Conservation (phyloP, 2,329 filamentous ascomycete genomes). For the Exophiala lecanii-corni region DNA sequence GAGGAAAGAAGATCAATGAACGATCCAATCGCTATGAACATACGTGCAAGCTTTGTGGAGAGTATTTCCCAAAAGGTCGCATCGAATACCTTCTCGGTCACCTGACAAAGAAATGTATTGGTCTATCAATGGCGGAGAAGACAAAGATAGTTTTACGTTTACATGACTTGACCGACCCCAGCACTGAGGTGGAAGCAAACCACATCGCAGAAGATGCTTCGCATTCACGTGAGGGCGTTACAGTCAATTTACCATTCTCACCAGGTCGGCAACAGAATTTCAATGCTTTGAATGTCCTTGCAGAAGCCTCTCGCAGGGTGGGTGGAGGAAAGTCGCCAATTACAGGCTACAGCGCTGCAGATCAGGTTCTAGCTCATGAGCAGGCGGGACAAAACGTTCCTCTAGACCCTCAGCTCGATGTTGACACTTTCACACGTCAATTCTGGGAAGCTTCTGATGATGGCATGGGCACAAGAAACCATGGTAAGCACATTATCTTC, state of each 20-base stretch:
- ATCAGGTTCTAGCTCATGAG: slow-evolving; percentile 6
- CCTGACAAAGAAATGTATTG: slow-evolving; percentile 80
- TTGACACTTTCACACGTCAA: slow-evolving; percentile 8
- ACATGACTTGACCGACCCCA: slow-evolving; percentile 58
- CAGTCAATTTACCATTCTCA: slow-evolving; percentile 34
- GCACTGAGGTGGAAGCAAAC: slow-evolving; percentile 28
- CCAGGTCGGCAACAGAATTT: slow-evolving; percentile 56
- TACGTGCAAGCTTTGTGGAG: slow-evolving; percentile 81
- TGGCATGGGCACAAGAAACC: slow-evolving; percentile 3
- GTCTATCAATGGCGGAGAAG: slow-evolving; percentile 68
- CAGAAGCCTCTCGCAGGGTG: slow-evolving; percentile 80
- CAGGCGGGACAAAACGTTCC: slow-evolving; percentile 1
- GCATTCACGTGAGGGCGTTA: slow-evolving; percentile 20
- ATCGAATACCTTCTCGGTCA: slow-evolving; percentile 78
- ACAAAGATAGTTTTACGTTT: slow-evolving; percentile 70
- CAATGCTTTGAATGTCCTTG: slow-evolving; percentile 78
- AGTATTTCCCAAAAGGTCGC: slow-evolving; percentile 84
- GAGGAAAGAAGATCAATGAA: slow-evolving; percentile 80
- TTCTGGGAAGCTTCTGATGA: slow-evolving; percentile 6
- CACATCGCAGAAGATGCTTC: slow-evolving; percentile 29
- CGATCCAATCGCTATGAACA: slow-evolving; percentile 89
- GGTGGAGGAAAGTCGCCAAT: slow-evolving; percentile 33
- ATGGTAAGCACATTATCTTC: slow-evolving; percentile 4
- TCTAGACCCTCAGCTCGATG: slow-evolving; percentile 15
- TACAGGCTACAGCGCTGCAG: slow-evolving; percentile 1